These are phyloP conservation scores for Diutina scorzettiae DNA, from an alignment of 1,139 yeast species.

Conservation along the genomic window DNA sequence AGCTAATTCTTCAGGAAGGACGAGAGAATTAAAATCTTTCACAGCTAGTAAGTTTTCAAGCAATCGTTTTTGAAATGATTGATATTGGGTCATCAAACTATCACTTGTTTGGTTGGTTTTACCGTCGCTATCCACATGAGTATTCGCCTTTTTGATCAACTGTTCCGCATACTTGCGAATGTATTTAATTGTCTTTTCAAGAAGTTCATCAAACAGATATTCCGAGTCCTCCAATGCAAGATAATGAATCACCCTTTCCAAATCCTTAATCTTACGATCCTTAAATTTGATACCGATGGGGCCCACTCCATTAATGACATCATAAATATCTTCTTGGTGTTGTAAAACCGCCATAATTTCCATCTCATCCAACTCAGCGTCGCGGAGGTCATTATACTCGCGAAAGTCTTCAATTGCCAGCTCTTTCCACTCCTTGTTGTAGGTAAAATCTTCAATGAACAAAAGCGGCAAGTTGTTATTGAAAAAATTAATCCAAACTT, in stretches of 20 bases:
- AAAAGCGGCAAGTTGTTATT: conserved; percentile 12
- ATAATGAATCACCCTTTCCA: conserved; percentile 12
- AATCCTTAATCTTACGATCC: conserved; percentile 9
- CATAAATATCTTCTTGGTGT: conserved; percentile 17
- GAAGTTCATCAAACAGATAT: conserved; percentile 8
- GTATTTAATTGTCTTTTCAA: conserved; percentile 7
- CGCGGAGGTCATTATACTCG: conserved; percentile 9
- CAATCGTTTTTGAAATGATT: neutral
- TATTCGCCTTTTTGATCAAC: neutral
- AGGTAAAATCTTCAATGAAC: conserved; percentile 11
- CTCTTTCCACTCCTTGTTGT: conserved; percentile 12
- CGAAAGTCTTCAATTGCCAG: conserved; percentile 3
- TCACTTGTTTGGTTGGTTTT: neutral
- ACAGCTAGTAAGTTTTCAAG: neutral
- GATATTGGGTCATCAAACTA: neutral
- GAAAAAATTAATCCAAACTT: conserved; percentile 9
- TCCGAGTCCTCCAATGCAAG: conserved; percentile 9
- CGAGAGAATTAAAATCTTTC: neutral
- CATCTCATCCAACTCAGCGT: conserved; percentile 9
- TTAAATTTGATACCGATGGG: conserved; percentile 1
- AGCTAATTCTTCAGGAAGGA: conserved; percentile 1
- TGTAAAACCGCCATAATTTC: conserved; percentile 12
- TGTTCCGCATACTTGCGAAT: neutral
- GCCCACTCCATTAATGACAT: conserved; percentile 16
- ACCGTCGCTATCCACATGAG: neutral